Evolutionary conservation across 495 filamentous ascomycete species (phyloP), one percentile per base, ranked within the genome.

Genomic region (Xylaria grammica): DNA sequence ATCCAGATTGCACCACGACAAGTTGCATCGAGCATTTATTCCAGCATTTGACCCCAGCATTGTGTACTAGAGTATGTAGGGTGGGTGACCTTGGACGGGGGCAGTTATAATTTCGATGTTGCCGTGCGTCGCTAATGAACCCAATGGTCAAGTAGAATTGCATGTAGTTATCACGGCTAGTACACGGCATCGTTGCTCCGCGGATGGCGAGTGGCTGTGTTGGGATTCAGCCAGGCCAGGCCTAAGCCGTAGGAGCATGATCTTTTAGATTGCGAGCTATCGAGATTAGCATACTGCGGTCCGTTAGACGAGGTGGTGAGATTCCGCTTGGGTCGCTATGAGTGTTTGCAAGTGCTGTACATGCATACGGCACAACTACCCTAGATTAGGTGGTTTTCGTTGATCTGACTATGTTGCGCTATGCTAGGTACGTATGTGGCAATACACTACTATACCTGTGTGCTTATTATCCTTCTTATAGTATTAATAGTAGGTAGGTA

Each of bases 211-310:
- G 40, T 54, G 30, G 32, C 34, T 54, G 38, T 6, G 51, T 52
- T 36, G 38, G 53, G 59, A 62, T 62, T 48, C 36, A 32, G 36
- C 32, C 51, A 32, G n/a, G 36, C 36, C 54, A 44, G 29, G 24
- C 32, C 34, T 51, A 17, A 29, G 17, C 46, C 15, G 46, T 7
- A 56, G 20, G 13, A 58, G 29, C 40, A 60, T 49, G 30, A 48
- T 60, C 32, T 19, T 45, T 58, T 58, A 45, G 38, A 58, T 45
- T 44, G 38, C 34, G 38, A 45, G 20, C 40, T 17, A 19, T 45
- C 34, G 36, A 42, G 51, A 32, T 36, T 36, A 22, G 19, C n/a
- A 19, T 53, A 52, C 49, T 8, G 44, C 32, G 15, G 51, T 53
- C 26, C 2, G 50, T 4, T 27, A 50, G 46, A 27, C 4, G 7